Conservation (phyloP, 495 filamentous ascomycete genomes). For the Daldinia grandis region DNA sequence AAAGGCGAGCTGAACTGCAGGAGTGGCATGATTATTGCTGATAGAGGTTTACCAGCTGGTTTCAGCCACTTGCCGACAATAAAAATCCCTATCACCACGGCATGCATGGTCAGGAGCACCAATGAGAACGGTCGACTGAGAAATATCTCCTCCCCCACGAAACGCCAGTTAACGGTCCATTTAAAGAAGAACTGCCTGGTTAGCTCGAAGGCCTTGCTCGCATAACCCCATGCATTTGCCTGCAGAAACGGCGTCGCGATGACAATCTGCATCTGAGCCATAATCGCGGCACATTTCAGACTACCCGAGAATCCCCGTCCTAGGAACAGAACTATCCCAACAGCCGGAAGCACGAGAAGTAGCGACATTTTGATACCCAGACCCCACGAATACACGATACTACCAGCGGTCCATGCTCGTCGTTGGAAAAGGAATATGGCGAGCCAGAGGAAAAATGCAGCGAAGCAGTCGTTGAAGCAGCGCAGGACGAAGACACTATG, state of each 20-base stretch:
- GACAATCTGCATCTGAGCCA: constrained; percentile 76
- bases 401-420: constrained; percentile 74
- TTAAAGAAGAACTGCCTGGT: constrained; percentile 90
- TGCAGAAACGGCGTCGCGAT: constrained; percentile 81
- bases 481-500: constrained; percentile 93
- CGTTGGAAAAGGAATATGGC: constrained; percentile 80
- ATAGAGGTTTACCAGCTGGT: constrained; percentile 55
- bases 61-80: constrained; percentile 58
- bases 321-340: constrained; percentile 76
- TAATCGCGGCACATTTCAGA: constrained; percentile 71
- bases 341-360: constrained; percentile 79
- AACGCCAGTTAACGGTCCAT: constrained; percentile 99
- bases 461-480: constrained; percentile 94
- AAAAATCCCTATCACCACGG: constrained; percentile 70
- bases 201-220: constrained; percentile 85
- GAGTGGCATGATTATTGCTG: constrained; percentile 60
- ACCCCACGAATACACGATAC: constrained; percentile 75
- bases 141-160: constrained; percentile 83
- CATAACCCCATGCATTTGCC: constrained; percentile 72
- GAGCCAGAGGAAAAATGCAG: constrained; percentile 79
- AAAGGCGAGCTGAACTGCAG: constrained; percentile 64
- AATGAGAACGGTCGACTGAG: constrained; percentile 77
- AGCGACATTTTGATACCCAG: constrained; percentile 95
- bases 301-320: constrained; percentile 69
- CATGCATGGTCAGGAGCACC: constrained; percentile 72